Percentiles rank a stretch among this genome's conserved stretches.
Evolutionary conservation across 441 rosid species (phyloP).

Genomic region (Mallotus japonicus): DNA sequence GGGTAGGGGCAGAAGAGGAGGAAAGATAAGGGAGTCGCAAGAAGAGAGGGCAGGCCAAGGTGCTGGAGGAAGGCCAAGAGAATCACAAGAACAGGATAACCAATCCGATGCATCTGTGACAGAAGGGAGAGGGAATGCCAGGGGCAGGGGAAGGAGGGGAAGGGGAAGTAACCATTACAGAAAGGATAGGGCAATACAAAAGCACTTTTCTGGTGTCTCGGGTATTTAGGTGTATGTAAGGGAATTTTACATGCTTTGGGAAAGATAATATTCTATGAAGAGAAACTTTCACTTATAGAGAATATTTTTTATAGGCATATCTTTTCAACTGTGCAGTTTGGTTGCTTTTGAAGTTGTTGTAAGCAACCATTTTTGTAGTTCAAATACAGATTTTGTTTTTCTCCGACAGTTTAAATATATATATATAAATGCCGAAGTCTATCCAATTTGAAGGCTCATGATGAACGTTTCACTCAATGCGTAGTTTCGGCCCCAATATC

Average conservation of each 20-base stretch:
- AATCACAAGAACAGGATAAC: conserved; percentile 29
- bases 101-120: conserved; percentile 32
- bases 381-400: not conserved
- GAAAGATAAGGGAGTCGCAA: conserved; percentile 30
- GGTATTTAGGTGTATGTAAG: conserved; percentile 38
- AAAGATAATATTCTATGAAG: not conserved
- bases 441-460: too few species aligned
- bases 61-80: conserved; percentile 46
- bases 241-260: not conserved
- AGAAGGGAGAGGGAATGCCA: conserved; percentile 37
- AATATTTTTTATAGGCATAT: not conserved
- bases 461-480: too few species aligned
- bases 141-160: conserved; percentile 73
- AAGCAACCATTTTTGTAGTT: not conserved
- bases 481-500: too few species aligned
- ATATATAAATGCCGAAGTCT: too few species aligned
- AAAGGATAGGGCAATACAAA: conserved; percentile 73
- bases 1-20: conserved; percentile 58
- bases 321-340: conserved; percentile 1
- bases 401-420: too few species aligned
- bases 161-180: conserved; percentile 63
- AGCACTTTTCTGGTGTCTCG: conserved; percentile 69
- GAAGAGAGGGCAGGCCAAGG: conserved; percentile 29
- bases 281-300: not conserved
- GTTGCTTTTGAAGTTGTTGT: not conserved